Base-by-base conservation (phyloP, 306 rosid genomes). In the Inga oerstediana region DNA sequence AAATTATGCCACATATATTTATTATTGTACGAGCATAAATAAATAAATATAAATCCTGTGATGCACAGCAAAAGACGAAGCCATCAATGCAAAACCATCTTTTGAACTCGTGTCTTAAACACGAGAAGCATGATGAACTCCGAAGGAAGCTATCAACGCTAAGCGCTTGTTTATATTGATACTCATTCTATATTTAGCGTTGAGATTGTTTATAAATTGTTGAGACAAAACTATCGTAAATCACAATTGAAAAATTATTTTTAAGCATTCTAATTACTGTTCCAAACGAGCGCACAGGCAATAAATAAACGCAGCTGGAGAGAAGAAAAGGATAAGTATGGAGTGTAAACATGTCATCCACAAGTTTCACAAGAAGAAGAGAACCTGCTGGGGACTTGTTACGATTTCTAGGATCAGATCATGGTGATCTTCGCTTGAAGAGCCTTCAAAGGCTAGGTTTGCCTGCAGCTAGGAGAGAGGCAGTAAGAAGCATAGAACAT, bases 321-420 rank as follows among this genome's bases (percentile, higher is more conserved):
- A 52, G 15, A 54, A 46, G 4, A 56, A 10, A 59, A 51, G 16
- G 43, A 22, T 9, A 12, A 12, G 39, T 1, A 5, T 14, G 19
- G 2, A 12, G 7, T 30, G 16, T 7, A 56, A 71, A 37, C 8
- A 43, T 8, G 48, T 44, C 10, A 44, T 2, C 48, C 48, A 48
- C 52, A 2, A 13, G 52, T 48, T 13, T 48, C 52, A 12, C 16
- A 19, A 52, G 35, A 66, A 76, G 22, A 34, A 46, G 79, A 85
- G 82, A 76, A 43, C 77, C 61, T 81, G 84, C 88, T 88, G 62
- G 76, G 77, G 10, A 56, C 61, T 80, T 75, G 64, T 51, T 24
- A 49, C 52, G 81, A 34, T 44, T 67, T 43, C 51, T 62, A 76
- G 71, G 54, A 56, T n/a, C 14, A 8, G 82, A 39, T 72, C 6